phyloP scores from a whole-genome alignment of 495 filamentous ascomycete species.

The Penicillium mononematosum region DNA sequence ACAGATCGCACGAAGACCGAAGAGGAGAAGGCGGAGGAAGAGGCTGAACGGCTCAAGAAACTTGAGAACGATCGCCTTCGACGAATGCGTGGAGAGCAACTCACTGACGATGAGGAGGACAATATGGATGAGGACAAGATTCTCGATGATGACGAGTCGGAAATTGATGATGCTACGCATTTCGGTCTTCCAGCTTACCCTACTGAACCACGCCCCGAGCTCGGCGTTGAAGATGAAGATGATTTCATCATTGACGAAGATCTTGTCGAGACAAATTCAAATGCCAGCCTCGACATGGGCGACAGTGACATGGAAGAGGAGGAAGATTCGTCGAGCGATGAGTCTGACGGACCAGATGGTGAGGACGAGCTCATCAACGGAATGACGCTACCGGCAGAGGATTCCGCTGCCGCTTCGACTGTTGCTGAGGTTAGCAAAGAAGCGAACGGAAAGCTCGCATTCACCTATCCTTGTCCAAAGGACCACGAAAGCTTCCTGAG shows the following conservation, averaged over 20 bases:
- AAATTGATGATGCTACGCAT: slow-evolving; percentile 49
- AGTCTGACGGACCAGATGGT: slow-evolving; percentile 49
- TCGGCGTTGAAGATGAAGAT: slow-evolving; percentile 81
- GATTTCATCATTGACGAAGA: slow-evolving; percentile 89
- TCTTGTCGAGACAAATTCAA: slow-evolving; percentile 59
- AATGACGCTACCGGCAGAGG: slow-evolving; percentile 29
- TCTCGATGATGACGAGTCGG: slow-evolving; percentile 13
- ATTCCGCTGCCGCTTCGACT: slow-evolving; percentile 24
- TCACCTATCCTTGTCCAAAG: slow-evolving; percentile 80
- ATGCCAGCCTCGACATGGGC: slow-evolving; percentile 52
- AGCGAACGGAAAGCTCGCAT: slow-evolving; percentile 60
- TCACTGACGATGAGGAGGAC: slow-evolving; percentile 45
- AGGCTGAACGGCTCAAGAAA: slow-evolving; percentile 68
- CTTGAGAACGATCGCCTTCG: slow-evolving; percentile 71
- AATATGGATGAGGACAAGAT: slow-evolving; percentile 3
- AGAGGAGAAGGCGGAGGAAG: slow-evolving; percentile 78
- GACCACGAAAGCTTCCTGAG: slow-evolving; percentile 70
- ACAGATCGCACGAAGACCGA: slow-evolving; percentile 87
- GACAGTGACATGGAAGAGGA: slow-evolving; percentile 55
- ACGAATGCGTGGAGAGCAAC: slow-evolving; percentile 46
- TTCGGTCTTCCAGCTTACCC: slow-evolving; percentile 51
- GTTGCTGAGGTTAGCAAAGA: slow-evolving; percentile 33
- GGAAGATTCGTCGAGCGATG: slow-evolving; percentile 38
- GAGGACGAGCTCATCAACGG: slow-evolving; percentile 50
- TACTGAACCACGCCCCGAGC: slow-evolving; percentile 34